Evolutionary conservation across 2,329 filamentous ascomycete genomes (phyloP), one percentile per base, ranked within the genome.

Genomic region (Diaporthe ilicicola): DNA sequence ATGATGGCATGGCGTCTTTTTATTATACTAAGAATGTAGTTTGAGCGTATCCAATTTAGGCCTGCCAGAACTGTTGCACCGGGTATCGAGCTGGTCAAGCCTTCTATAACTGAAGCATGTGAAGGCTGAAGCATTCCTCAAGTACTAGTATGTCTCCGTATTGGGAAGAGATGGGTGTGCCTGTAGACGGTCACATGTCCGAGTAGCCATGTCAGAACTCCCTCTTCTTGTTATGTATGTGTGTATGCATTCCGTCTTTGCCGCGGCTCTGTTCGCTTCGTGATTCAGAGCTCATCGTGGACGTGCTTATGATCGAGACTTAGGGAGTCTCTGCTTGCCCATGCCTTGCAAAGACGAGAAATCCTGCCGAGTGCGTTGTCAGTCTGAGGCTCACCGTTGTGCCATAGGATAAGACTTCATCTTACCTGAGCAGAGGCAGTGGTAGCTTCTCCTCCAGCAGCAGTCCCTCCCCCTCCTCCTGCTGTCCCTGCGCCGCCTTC

Each of bases 271-370:
- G 42, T 6, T 42, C 17, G n/a, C n/a, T 22, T 50, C 29, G n/a
- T 32, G 22, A 37, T 12, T 64, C 44, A 50, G 22, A 50, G 29
- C 32, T 50, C 3, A 10, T 48, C 29, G n/a, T 37, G n/a, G 17
- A 12, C n/a, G 44, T 24, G 59, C 42, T 37, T n/a, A 64, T 64
- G 59, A 50, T 50, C 44, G 44, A 34, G 59, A 10, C 8, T 61
- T 51, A 2, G 66, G 66, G 29, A 68, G 32, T 10, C 66, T 29
- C 34, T 68, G 66, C 29, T 61, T 68, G n/a, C 66, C 66, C 66
- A 68, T 68, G 17, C 66, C 66, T 32, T 68, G 66, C 32, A 68
- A 4, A 44, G 46, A 29, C n/a, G 37, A 27, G n/a, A 56, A 8
- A 39, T 68, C 66, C 54, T 68, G 39, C 32, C 8, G 7, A n/a